These are phyloP conservation scores for Botrytis aclada DNA, from an alignment of 2,329 filamentous ascomycete species.

Conservation along the genomic window DNA sequence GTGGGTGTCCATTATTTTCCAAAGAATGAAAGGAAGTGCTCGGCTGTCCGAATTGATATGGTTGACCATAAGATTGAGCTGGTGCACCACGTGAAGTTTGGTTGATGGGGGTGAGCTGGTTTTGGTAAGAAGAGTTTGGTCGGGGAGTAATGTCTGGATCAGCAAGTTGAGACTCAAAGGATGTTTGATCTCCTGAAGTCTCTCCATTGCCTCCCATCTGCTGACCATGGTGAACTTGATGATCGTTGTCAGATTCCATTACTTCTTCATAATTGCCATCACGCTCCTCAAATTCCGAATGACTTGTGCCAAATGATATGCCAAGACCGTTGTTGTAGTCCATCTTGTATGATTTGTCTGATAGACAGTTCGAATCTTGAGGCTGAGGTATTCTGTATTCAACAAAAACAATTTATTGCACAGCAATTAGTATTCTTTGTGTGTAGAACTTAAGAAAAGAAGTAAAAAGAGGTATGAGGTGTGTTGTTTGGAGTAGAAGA, in stretches of 20 bases:
- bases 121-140: background rate
- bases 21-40: background rate
- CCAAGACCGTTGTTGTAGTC: constrained; percentile 4
- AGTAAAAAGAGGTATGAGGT: background rate
- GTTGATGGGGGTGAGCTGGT: background rate
- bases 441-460: background rate
- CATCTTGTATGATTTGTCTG: background rate
- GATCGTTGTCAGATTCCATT: background rate
- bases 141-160: constrained; percentile 2
- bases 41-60: background rate
- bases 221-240: background rate
- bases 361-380: background rate
- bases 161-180: background rate
- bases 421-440: background rate
- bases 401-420: background rate
- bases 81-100: background rate
- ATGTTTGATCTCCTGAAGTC: background rate
- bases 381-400: background rate
- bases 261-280: background rate
- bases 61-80: background rate
- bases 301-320: background rate
- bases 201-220: background rate
- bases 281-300: background rate
- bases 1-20: background rate
- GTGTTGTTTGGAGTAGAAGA: background rate